phyloP scores from a whole-genome alignment of 2,329 filamentous ascomycete species.

The Nemania bipapillata region DNA sequence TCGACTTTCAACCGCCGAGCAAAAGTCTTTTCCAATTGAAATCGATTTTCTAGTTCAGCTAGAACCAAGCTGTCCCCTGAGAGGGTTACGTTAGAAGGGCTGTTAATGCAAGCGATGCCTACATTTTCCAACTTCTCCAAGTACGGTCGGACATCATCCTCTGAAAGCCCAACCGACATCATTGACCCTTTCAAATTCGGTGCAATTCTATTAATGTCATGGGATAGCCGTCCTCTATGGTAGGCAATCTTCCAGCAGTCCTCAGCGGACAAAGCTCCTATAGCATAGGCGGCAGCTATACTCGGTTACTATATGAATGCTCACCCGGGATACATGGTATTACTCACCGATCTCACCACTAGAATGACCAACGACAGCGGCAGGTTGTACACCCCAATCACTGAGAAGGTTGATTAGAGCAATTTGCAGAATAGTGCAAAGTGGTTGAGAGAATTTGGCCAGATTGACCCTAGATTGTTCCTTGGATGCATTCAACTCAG shows the following conservation, averaged over 20 bases:
- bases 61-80: constrained; percentile 48
- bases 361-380: constrained; percentile 19
- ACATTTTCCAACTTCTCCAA: constrained; percentile 23
- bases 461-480: constrained; percentile 4
- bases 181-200: constrained; percentile 8
- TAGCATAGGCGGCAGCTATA: constrained; percentile 17
- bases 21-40: constrained; percentile 45
- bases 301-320: neutral
- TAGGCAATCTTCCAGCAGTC: constrained; percentile 10
- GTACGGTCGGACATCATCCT: neutral
- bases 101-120: constrained; percentile 50
- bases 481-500: neutral
- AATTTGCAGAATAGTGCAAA: constrained; percentile 12
- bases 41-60: constrained; percentile 33
- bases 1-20: constrained; percentile 46
- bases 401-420: constrained; percentile 17
- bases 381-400: neutral
- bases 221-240: constrained; percentile 9
- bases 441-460: constrained; percentile 19
- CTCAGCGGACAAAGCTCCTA: neutral
- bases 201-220: constrained; percentile 1
- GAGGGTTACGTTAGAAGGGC: constrained; percentile 49
- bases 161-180: constrained; percentile 9
- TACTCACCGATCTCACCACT: constrained; percentile 18
- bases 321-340: neutral